phyloP scores from a whole-genome alignment of 805 yeast genomes.

The Ogataea nakhonphanomensis region DNA sequence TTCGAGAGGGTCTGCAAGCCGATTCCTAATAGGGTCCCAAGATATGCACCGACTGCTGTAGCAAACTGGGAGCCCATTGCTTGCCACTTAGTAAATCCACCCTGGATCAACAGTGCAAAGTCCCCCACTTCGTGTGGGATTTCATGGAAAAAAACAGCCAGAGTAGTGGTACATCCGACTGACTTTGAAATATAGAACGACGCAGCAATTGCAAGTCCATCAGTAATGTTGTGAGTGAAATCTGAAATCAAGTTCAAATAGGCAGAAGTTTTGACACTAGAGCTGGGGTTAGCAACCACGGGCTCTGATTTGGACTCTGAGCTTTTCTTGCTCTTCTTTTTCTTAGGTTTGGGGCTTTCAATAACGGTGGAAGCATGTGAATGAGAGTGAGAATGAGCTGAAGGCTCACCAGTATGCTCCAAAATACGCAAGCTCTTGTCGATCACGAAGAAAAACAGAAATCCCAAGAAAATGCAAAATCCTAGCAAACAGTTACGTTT shows the following conservation, averaged over 20 bases:
- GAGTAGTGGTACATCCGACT: slow-evolving; percentile 65
- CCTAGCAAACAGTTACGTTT: slow-evolving; percentile 49
- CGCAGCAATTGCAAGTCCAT: slow-evolving; percentile 71
- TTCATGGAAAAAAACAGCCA: slow-evolving; percentile 74
- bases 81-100: slow-evolving; percentile 63
- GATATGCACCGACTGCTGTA: slow-evolving; percentile 60
- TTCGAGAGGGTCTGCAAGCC: slow-evolving; percentile 40
- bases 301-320: slow-evolving; percentile 20
- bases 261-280: slow-evolving; percentile 49
- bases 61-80: slow-evolving; percentile 66
- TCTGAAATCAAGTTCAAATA: slow-evolving; percentile 67
- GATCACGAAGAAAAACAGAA: slow-evolving; percentile 54
- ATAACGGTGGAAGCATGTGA: slow-evolving; percentile 21
- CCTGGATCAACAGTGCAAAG: slow-evolving; percentile 66
- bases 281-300: slow-evolving; percentile 33
- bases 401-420: slow-evolving; percentile 35
- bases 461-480: slow-evolving; percentile 56
- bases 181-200: slow-evolving; percentile 58
- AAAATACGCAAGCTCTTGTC: slow-evolving; percentile 59
- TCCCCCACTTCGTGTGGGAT: slow-evolving; percentile 83
- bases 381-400: slow-evolving; percentile 46
- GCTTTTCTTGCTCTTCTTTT: slow-evolving; percentile 15
- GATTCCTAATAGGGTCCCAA: slow-evolving; percentile 67
- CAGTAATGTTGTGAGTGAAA: slow-evolving; percentile 71
- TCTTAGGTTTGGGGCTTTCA: slow-evolving; percentile 17